phyloP scores from a whole-genome alignment of 352 stramenopile genomes.

The Globisporangium heterothallicum region DNA sequence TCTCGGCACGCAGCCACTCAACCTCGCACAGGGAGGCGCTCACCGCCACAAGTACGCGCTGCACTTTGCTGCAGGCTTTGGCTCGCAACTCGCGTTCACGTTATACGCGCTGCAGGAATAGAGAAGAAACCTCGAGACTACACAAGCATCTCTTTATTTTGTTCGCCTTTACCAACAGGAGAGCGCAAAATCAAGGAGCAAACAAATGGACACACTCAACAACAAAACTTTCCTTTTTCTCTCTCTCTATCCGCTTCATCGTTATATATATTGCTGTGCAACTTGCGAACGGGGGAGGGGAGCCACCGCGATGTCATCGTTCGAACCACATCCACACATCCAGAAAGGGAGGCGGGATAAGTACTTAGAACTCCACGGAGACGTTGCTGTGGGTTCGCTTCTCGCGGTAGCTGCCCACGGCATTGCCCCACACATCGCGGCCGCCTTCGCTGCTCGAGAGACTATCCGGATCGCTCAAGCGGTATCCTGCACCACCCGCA shows the following conservation, averaged over 20 bases:
- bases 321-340: not conserved
- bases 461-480: slow-evolving; percentile 30
- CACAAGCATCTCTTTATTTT: no score
- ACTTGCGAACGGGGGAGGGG: not conserved
- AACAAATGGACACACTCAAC: not conserved
- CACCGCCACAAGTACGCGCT: slow-evolving; percentile 91
- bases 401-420: slow-evolving; percentile 25
- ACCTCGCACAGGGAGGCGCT: slow-evolving; percentile 44
- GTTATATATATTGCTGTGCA: not conserved
- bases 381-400: slow-evolving; percentile 48
- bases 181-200: not conserved
- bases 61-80: slow-evolving; percentile 94
- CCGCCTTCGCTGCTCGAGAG: slow-evolving; percentile 17
- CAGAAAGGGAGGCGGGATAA: not conserved
- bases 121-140: slow-evolving; percentile 8
- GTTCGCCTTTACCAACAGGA: not conserved
- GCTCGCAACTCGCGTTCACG: slow-evolving; percentile 94
- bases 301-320: not conserved
- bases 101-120: slow-evolving; percentile 82
- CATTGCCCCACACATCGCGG: slow-evolving; percentile 42
- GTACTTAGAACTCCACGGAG: slow-evolving; percentile 54
- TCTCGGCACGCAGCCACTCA: slow-evolving; percentile 40
- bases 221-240: not conserved
- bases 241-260: not conserved
- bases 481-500: slow-evolving; percentile 9